Evolutionary conservation across 768 basidiomycete genomes (phyloP).

Genomic region (Mycena pura): DNA sequence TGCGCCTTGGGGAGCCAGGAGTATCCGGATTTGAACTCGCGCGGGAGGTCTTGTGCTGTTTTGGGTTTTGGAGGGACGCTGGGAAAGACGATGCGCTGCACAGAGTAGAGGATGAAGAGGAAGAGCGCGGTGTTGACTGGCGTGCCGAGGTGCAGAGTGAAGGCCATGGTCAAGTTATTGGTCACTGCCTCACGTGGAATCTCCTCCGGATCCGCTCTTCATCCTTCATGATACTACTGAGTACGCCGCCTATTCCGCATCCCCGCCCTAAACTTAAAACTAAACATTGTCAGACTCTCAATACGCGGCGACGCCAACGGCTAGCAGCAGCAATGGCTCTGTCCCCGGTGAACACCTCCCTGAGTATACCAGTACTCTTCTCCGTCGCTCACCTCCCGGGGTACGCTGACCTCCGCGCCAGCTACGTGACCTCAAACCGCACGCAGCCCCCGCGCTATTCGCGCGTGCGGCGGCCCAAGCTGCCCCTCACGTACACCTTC

Average conservation of each 20-base stretch:
- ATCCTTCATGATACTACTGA: conserved; percentile 19
- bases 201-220: too few relatives aligned
- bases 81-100: conserved; percentile 78
- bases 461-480: conserved; percentile 20
- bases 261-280: not conserved
- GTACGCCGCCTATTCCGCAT: conserved; percentile 6
- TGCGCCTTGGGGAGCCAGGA: conserved; percentile 91
- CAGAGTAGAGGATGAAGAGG: conserved; percentile 78
- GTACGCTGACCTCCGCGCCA: conserved; percentile 3
- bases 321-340: not conserved
- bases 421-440: conserved; percentile 21
- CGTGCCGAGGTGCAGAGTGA: conserved; percentile 62
- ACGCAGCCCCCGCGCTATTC: conserved; percentile 23
- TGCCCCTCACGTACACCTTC: conserved; percentile 22
- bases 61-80: conserved; percentile 56
- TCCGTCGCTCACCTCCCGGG: not conserved
- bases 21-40: conserved; percentile 84
- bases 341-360: conserved; percentile 21
- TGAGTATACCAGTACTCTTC: conserved; percentile 26
- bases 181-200: not conserved
- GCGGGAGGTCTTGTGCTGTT: conserved; percentile 57
- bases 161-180: conserved; percentile 40
- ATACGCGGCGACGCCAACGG: conserved; percentile 1
- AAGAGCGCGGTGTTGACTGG: conserved; percentile 83
- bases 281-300: conserved; percentile 8